Evolutionary conservation across 2,329 filamentous ascomycete species (phyloP), one percentile per base, ranked within the genome.

Genomic region (Calonectria leucothoes): DNA sequence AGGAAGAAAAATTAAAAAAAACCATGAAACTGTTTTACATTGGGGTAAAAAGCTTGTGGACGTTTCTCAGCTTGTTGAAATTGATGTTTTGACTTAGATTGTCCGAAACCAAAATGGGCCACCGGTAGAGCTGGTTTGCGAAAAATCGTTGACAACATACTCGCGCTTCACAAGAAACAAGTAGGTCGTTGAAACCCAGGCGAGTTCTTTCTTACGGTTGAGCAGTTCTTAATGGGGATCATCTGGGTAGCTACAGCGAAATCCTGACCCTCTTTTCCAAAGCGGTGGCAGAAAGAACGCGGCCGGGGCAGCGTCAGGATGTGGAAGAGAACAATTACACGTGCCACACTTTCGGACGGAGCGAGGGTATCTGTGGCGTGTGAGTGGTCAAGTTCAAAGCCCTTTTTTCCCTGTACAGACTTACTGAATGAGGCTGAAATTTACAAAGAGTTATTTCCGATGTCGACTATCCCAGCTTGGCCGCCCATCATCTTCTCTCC

Each of bases 11-110:
- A n/a, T n/a, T n/a, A n/a, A n/a, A 29, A 31, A 20, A 59, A 35
- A 92, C 80, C 83, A 96, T 96, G 94, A 96, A 96, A 91, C 88
- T 97, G 84, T 90, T 94, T 85, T 97, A 97, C 86, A 94, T 97
- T 83, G 94, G 94, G 81, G 95, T 96, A 92, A 77, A 77, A 75
- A 11, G 29, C 20, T 31, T 23, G 3, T 39, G 14, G 35, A 6
- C 11, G 2, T 15, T 20, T 31, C 20, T 11, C 6, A n/a, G 20
- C 6, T 39, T 8, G 3, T 59, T 37, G 72, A 65, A 63, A 74
- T 74, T 79, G 75, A 66, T 12, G 17, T 73, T 73, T 70, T 74
- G 68, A 64, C 73, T 68, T 73, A 97, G 95, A 91, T 97, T 84
- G 88, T 97, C 82, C 94, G 93, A 85, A 97, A 96, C 86, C 92